Base-by-base conservation (phyloP, 441 rosid genomes). In the Geranium incanum region DNA sequence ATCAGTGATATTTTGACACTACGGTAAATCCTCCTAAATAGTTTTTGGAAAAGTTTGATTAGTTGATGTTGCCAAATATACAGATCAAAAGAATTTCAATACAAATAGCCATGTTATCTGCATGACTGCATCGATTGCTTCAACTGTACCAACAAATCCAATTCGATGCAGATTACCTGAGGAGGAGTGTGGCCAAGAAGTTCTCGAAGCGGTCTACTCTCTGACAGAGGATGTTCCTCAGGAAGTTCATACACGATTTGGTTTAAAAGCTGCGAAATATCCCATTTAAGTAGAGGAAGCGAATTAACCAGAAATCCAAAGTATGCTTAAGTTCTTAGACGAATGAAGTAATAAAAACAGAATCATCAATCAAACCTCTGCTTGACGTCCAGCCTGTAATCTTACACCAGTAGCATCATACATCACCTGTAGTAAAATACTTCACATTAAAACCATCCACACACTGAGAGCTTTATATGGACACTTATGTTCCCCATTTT, bases 231-330 rank as follows among this genome's bases (percentile, higher is more conserved):
- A 84, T 88, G 93, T 38, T 84, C 91, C 65, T 87, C 82, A 55
- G 91, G 93, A 78, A 88, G 88, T 78, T 83, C 89, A 39, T 83
- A 88, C n/a, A 88, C 89, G 67, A 88, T 88, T 81, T 88, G 93
- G 84, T 88, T 88, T 16, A 88, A 78, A 71, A 88, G 81, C 91
- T 88, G 78, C 3, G 71, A 66, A 59, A 64, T 45, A 66, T 39
- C 55, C 38, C 18, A 23, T 70, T 52, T 37, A 45, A 69, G 65
- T 68, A 36, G 65, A 70, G 66, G 63, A 66, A 19, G 71, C 12
- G 64, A 71, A 41, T 41, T 8, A 68, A 57, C 57, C 36, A 36
- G 66, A 66, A 45, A 2, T 45, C 52, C n/a, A 13, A 37, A 63
- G 71, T 11, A 45, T 12, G 8, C 1, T 11, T 11, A 12, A 45